Conservation (phyloP, 2,329 filamentous ascomycete species). For the Calonectria montana region DNA sequence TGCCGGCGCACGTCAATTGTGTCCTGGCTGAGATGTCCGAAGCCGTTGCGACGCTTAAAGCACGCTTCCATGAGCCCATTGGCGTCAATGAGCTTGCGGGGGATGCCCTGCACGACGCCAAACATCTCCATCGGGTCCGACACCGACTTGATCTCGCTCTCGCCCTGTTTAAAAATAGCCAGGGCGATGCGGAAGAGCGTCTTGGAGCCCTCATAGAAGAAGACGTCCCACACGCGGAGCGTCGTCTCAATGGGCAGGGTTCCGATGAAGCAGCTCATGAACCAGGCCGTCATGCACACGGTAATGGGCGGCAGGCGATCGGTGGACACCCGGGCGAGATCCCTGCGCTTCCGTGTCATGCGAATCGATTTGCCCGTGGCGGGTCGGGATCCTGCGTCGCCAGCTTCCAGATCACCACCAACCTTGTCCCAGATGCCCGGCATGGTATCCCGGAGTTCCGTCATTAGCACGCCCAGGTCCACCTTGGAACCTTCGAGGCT, state of each 20-base stretch:
- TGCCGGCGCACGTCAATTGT: slow-evolving; percentile 81
- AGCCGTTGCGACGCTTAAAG: slow-evolving; percentile 82
- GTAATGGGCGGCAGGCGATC: slow-evolving; percentile 86
- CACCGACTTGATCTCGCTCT: slow-evolving; percentile 82
- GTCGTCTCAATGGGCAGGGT: slow-evolving; percentile 93
- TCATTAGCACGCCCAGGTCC: slow-evolving; percentile 94
- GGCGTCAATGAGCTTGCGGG: slow-evolving; percentile 82
- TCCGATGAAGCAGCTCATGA: slow-evolving; percentile 97
- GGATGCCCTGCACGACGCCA: slow-evolving; percentile 89
- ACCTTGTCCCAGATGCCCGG: slow-evolving; percentile 90
- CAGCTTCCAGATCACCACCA: slow-evolving; percentile 76
- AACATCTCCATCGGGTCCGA: slow-evolving; percentile 95
- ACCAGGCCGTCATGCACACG: slow-evolving; percentile 94
- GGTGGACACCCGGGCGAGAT: slow-evolving; percentile 53
- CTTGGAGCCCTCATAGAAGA: slow-evolving; percentile 95
- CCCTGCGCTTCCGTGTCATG: slow-evolving; percentile 51
- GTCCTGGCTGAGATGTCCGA: slow-evolving; percentile 84
- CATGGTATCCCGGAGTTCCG: slow-evolving; percentile 82
- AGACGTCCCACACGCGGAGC: slow-evolving; percentile 92
- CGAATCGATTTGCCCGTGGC: slow-evolving; percentile 50
- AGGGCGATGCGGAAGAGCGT: slow-evolving; percentile 93
- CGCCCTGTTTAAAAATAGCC: slow-evolving; percentile 90
- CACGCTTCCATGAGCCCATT: slow-evolving; percentile 86
- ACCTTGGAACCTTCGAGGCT: slow-evolving; percentile 93
- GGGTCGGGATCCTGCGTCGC: slow-evolving; percentile 50